Evolutionary conservation across 352 stramenopile species (phyloP).

Genomic region (Aphanomyces astaci): DNA sequence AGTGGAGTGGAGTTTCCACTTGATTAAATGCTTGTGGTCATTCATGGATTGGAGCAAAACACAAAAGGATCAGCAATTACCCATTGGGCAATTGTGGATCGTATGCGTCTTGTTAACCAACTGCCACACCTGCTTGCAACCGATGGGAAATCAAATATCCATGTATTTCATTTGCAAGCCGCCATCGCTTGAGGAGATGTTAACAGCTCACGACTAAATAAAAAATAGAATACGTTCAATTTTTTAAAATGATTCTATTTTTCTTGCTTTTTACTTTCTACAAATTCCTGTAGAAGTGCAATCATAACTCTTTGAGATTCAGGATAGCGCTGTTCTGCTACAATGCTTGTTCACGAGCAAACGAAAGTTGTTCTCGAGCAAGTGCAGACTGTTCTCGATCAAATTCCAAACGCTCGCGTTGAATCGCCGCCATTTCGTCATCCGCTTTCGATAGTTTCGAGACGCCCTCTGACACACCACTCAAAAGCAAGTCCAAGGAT

Average conservation of each 20-base stretch:
- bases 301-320: too few species aligned
- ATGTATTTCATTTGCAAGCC: not conserved
- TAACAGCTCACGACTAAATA: too few species aligned
- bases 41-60: not conserved
- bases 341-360: too few species aligned
- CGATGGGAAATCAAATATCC: not conserved
- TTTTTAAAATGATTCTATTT: too few species aligned
- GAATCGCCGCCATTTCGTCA: not conserved
- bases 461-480: not conserved
- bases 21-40: not conserved
- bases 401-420: not conserved
- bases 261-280: too few species aligned
- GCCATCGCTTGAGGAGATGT: not conserved
- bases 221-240: too few species aligned
- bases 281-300: too few species aligned
- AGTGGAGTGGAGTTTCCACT: not conserved
- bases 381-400: not conserved
- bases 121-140: slow-evolving; percentile 1
- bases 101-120: not conserved
- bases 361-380: not conserved
- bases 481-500: not conserved
- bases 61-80: not conserved
- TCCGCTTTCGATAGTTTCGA: not conserved
- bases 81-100: not conserved
- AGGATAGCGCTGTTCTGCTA: too few species aligned